Conservation (phyloP, 2,329 filamentous ascomycete species). For the Colletotrichum zoysiae region DNA sequence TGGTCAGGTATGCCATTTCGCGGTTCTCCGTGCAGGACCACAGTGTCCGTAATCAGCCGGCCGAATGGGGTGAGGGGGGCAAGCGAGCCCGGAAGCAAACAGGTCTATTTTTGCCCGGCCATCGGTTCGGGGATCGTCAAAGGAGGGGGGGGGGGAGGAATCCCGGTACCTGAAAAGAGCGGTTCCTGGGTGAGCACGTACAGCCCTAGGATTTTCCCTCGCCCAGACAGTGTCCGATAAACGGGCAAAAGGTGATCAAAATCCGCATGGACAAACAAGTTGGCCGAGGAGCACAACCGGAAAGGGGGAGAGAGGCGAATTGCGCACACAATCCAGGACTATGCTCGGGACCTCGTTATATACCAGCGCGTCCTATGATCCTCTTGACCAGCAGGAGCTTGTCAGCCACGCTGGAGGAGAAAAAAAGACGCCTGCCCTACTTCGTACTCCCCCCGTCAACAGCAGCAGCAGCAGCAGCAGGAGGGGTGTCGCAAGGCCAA, state of each 20-base stretch:
- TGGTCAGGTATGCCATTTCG: not conserved
- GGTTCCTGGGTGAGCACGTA: not conserved
- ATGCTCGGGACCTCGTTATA: conserved; percentile 28
- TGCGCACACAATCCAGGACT: conserved; percentile 19
- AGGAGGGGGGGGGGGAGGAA: conserved; percentile 1
- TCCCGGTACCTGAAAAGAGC: not conserved
- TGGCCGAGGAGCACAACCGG: not conserved
- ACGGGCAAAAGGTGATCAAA: conserved; percentile 3
- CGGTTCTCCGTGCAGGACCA: not conserved
- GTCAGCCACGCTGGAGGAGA: conserved; percentile 11
- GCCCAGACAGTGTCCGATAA: conserved; percentile 22
- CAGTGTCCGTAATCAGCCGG: not conserved
- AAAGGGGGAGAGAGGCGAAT: conserved; percentile 9
- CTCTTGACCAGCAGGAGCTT: conserved; percentile 20
- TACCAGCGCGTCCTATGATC: conserved; percentile 32
- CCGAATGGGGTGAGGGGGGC: not conserved
- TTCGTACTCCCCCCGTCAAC: not conserved
- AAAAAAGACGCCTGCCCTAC: not conserved
- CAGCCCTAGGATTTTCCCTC: not conserved
- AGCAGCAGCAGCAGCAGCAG: not conserved
- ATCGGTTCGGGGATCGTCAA: conserved; percentile 17
- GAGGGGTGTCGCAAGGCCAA: not conserved
- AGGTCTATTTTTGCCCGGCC: not conserved
- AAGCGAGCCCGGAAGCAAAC: not conserved
- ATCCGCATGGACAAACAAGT: conserved; percentile 5